phyloP scores from a whole-genome alignment of 768 basidiomycete genomes.

The Goffeauzyma gilvescens region DNA sequence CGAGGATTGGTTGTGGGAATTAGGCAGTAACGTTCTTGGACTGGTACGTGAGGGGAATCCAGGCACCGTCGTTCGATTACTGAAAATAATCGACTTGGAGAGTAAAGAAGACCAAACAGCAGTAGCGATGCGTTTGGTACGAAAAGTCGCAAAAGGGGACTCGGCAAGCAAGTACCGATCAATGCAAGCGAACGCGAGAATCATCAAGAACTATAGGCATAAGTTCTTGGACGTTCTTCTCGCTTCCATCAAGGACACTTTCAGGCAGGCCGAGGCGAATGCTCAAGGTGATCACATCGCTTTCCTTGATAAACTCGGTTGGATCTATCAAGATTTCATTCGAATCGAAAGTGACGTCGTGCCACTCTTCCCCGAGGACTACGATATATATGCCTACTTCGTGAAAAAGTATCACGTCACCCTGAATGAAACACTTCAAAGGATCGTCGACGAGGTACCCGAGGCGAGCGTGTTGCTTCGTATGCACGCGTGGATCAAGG shows the following conservation, averaged over 20 bases:
- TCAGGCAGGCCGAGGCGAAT: conserved; percentile 41
- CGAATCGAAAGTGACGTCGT: conserved; percentile 78
- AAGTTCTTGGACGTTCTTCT: conserved; percentile 66
- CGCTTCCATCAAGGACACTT: conserved; percentile 52
- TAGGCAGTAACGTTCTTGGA: conserved; percentile 24
- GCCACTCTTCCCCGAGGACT: conserved; percentile 77
- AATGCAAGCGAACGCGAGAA: conserved; percentile 75
- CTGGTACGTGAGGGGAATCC: conserved; percentile 60
- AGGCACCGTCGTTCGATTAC: conserved; percentile 70
- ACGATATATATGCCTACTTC: conserved; percentile 66
- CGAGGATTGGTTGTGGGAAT: conserved; percentile 58
- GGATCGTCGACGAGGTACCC: conserved; percentile 50
- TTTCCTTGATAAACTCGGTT: conserved; percentile 58
- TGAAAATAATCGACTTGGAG: conserved; percentile 88
- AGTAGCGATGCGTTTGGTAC: conserved; percentile 79
- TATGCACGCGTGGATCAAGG: conserved; percentile 84
- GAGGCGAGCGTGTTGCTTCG: conserved; percentile 75
- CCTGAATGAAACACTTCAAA: conserved; percentile 53
- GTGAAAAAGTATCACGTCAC: conserved; percentile 78
- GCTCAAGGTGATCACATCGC: conserved; percentile 38
- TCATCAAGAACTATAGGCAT: conserved; percentile 86
- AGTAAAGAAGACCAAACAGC: conserved; percentile 90
- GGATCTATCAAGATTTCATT: conserved; percentile 89
- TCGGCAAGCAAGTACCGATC: conserved; percentile 85
- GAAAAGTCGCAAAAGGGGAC: conserved; percentile 79